Percentiles rank a stretch among this genome's conserved stretches.
Conservation (phyloP, 495 filamentous ascomycete species). For the Massariosphaeria phaeospora region DNA sequence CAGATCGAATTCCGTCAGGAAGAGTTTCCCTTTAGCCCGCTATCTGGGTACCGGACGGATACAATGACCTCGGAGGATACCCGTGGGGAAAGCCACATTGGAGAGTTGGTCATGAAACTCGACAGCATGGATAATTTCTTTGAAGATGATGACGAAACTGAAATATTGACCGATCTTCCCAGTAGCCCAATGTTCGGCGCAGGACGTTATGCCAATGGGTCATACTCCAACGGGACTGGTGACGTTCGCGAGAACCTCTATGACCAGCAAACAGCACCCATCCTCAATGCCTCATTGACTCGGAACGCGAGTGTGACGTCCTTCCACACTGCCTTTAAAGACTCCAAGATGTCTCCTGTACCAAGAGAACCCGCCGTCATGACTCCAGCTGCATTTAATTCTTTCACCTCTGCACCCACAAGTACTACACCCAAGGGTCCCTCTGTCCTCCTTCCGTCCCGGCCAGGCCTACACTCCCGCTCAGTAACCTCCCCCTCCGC, state of each 20-base stretch:
- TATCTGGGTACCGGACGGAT: conserved; percentile 67
- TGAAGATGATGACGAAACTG: conserved; percentile 50
- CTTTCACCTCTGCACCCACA: conserved; percentile 26
- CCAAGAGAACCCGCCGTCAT: conserved; percentile 58
- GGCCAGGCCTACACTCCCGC: conserved; percentile 40
- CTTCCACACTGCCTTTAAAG: conserved; percentile 84
- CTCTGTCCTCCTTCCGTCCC: conserved; percentile 6
- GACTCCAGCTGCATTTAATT: conserved; percentile 53
- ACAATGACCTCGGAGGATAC: conserved; percentile 91
- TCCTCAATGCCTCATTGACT: conserved; percentile 74
- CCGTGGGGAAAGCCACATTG: conserved; percentile 68
- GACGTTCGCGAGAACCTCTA: conserved; percentile 83
- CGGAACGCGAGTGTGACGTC: conserved; percentile 67
- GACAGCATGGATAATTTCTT: conserved; percentile 96
- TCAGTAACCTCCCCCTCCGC: conserved; percentile 39
- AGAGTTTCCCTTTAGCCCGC: conserved; percentile 77
- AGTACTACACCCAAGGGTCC: neutral
- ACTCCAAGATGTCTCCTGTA: conserved; percentile 56
- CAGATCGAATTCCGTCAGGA: conserved; percentile 90
- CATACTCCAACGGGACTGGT: conserved; percentile 45
- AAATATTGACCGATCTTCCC: conserved; percentile 50
- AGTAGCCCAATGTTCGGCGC: conserved; percentile 33
- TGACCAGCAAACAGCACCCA: conserved; percentile 88
- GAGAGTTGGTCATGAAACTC: conserved; percentile 82
- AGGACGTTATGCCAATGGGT: conserved; percentile 13